A percentile compares a stretch with the other conserved stretches of the same genome.
Conservation (phyloP, 2,329 filamentous ascomycete genomes). For the Colletotrichum filicis region DNA sequence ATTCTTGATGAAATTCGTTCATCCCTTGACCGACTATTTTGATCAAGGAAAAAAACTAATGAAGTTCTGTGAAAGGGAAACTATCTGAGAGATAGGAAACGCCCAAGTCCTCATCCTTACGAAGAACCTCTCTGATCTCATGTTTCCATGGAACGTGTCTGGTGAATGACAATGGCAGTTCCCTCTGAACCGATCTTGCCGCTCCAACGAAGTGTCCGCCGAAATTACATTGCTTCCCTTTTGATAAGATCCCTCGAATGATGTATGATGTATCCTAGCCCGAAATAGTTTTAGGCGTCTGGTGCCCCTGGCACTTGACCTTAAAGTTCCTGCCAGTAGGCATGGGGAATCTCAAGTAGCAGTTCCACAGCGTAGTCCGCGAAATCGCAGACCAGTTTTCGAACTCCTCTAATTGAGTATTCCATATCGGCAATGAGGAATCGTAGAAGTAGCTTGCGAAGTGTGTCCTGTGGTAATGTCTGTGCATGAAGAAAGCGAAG, state of each 20-base stretch:
- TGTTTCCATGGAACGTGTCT: no score
- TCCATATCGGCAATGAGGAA: background rate
- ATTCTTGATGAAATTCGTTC: no score
- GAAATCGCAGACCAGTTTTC: background rate
- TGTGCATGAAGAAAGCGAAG: background rate
- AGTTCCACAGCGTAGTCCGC: background rate
- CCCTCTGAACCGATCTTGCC: no score
- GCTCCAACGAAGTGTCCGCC: no score
- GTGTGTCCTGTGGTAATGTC: background rate
- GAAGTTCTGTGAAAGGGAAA: no score
- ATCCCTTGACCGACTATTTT: no score
- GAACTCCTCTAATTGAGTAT: background rate
- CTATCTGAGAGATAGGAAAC: background rate
- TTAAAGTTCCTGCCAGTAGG: background rate
- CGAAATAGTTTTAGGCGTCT: background rate
- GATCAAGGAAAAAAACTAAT: no score
- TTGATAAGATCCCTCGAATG: background rate
- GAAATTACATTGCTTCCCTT: no score
- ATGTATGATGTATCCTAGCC: rapidly evolving
- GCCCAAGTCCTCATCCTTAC: background rate
- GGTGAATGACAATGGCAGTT: no score
- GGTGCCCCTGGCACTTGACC: no score
- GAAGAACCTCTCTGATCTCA: rapidly evolving
- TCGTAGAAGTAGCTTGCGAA: background rate
- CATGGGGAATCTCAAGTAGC: background rate